Base-by-base conservation (phyloP, 1,139 yeast species). In the Candida mesenterica region DNA sequence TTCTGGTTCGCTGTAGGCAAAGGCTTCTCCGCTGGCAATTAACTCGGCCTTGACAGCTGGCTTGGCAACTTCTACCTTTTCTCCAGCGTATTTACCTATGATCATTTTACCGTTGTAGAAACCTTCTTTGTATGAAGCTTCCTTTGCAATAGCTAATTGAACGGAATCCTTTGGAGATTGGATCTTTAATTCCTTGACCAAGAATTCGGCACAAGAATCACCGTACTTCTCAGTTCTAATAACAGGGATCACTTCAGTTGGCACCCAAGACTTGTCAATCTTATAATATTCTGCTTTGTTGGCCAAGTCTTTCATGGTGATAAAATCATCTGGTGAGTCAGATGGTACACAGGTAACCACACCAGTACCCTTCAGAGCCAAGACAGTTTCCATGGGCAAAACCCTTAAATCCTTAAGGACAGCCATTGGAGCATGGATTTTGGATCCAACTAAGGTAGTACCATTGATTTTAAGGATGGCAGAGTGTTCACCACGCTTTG, bases 281-380 rank as follows among this genome's bases (percentile, higher is more conserved):
- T 80, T 77, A 61, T 92, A 90, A 63, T 82, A 92, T 55, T 88
- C 97, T 22, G 97, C 85, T 68, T 94, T 94, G 70, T 88, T 82
- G 50, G 75, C 73, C 53, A 92, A 77, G 51, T 92, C 98, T 52
- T 74, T 73, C 33, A 84, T 76, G 42, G 97, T 94, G 63, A 90
- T 79, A 57, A 57, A 92, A 71, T 92, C 98, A 68, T 94, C 99
- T 42, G 99, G 97, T 39, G 97, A 90, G 64, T 90, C 97, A 12
- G 96, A 84, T 46, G 98, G 98, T 46, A 90, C 98, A 71, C 97
- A 94, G 10, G 97, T 92, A 41, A 94, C 98, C 30, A 92, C 97
- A 70, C 97, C 98, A 34, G 98, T 94, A 75, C 98, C 98, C 71
- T 94, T 92, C 41, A 81, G 74, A 28, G 96, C 95, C 61, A 92